Base-by-base conservation (phyloP, 768 basidiomycete species). In the Rickenella mellea region DNA sequence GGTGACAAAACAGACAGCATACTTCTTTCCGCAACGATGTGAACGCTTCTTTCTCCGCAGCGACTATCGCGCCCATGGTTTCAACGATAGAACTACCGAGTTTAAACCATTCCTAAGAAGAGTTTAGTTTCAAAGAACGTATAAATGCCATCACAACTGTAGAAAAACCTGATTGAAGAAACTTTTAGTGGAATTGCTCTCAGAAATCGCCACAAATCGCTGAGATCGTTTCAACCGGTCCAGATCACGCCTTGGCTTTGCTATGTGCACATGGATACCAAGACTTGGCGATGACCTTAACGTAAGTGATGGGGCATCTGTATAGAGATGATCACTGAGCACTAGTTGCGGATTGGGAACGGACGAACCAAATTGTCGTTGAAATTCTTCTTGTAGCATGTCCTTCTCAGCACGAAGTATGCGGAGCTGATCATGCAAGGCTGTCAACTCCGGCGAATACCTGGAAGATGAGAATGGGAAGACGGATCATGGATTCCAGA, bases 201-300 rank as follows among this genome's bases (percentile, higher is more conserved):
- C 77, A 2, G 78, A 70, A 22, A 88, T 69, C 32, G 61, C 49
- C 19, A 80, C 58, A 49, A 89, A 88, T 5, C 60, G 61, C 8
- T 67, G 48, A 20, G 75, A 65, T 10, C 52, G 53, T 46, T 69
- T 68, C 26, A 83, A 51, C 45, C 62, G 70, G 10, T 53, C 51
- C 38, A 69, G 71, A 46, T 86, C 83, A 22, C 79, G 76, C 57
- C 77, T 87, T 5, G 70, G 62, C 50, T 71, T 76, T 21, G 70
- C 66, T 21, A 90, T 61, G 48, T 89, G 87, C 30, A 89, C 71
- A 55, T 85, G 82, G 68, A 80, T 74, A 5, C 88, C 88, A 32
- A 79, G 76, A 8, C 70, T 69, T 14, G 78, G 70, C 1, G 73
- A 80, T 20, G 76, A 73, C 28, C 85, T 78, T 33, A 91, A 66